These are phyloP conservation scores for Nosema muscidifuracis DNA, from an alignment of 371 early-diverging fungal genomes.

Conservation along the genomic window DNA sequence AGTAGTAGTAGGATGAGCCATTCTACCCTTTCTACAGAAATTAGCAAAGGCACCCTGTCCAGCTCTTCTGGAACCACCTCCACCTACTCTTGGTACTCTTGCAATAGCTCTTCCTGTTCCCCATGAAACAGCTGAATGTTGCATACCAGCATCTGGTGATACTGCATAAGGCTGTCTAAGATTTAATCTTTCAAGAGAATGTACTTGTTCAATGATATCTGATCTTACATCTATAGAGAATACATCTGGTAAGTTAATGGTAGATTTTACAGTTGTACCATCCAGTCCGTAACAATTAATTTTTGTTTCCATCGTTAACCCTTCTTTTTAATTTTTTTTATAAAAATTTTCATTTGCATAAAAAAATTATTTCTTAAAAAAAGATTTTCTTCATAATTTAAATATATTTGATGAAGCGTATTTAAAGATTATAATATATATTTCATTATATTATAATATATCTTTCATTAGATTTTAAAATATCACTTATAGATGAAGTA, in stretches of 20 bases:
- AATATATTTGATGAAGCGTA: too few species aligned
- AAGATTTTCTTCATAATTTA: too few species aligned
- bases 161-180: conserved; percentile 96
- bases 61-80: conserved; percentile 94
- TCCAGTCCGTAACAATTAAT: conserved; percentile 47
- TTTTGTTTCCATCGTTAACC: conserved; percentile 40
- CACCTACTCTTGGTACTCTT: conserved; percentile 97
- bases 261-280: conserved; percentile 44
- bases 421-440: too few species aligned
- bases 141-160: conserved; percentile 91
- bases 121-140: conserved; percentile 98
- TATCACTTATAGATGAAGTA: too few species aligned
- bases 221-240: conserved; percentile 93
- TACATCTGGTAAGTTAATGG: conserved; percentile 74
- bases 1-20: conserved; percentile 99
- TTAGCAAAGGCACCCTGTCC: conserved; percentile 99
- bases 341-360: too few species aligned
- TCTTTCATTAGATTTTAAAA: too few species aligned
- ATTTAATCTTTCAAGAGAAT: conserved; percentile 95
- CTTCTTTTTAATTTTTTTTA: conserved; percentile 44
- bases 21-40: conserved; percentile 98
- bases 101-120: conserved; percentile 97
- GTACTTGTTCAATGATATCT: conserved; percentile 87
- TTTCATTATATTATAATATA: too few species aligned
- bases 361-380: too few species aligned